Base-by-base conservation (phyloP, 23 red algal species). In the Gracilariopsis chorda region DNA sequence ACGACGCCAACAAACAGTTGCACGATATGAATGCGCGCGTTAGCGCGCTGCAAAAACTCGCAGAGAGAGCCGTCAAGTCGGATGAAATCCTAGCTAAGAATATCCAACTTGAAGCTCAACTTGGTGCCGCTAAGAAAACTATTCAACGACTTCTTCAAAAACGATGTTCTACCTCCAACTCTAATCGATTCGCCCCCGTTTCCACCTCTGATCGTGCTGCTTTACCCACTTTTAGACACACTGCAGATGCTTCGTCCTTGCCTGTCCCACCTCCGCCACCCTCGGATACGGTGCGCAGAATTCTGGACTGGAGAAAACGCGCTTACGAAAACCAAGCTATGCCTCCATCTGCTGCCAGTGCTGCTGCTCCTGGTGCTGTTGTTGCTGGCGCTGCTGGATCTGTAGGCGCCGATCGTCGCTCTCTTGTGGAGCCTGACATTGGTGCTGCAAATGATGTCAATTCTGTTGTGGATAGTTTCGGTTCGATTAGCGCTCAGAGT, bases 121-220 rank as follows among this genome's bases (percentile, higher is more conserved):
- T 89, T 21, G 27, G 11, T 3, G 71, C 63, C 52, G 84, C 84
- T 7, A 89, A 89, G 84, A 89, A 89, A 36, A 77, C 84, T 19
- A 67, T 89, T 36, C 63, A 70, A n/a, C 39, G 84, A 21, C 20
- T 89, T 20, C 20, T 89, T 41, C 84, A 89, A 32, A 48, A 89
- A 43, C 65, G 84, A 30, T 75, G 71, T 73, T 2, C 4, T 3
- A 46, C 7, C 8, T 1, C 67, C n/a, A 36, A 23, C 67, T 4
- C 37, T 2, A 23, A 19, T 36, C 33, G 28, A 13, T 19, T 12
- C 40, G 10, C 28, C 20, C 67, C 67, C 39, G 67, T 46, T 23
- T 45, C 23, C 17, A 45, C 20, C 39, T 12, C 39, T 6, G 20
- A 21, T 2, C 67, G 40, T 24, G 64, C 35, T 17, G 64, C 64